phyloP scores from a whole-genome alignment of 2,329 filamentous ascomycete species.

The Aspergillus arachidicola region DNA sequence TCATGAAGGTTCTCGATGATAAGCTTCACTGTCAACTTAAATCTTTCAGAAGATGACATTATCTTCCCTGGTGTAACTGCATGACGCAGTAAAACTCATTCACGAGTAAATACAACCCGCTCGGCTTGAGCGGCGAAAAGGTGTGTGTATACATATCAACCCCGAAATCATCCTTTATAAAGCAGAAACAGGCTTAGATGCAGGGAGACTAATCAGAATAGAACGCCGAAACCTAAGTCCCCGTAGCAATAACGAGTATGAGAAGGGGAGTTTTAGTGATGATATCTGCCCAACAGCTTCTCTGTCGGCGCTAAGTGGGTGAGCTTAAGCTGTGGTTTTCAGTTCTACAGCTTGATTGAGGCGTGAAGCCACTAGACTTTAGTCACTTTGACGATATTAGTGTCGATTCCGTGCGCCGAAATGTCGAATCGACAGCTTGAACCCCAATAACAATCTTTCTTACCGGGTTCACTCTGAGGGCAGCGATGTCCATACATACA shows the following conservation, averaged over 20 bases:
- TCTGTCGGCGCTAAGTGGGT: not conserved
- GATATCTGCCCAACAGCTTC: not conserved
- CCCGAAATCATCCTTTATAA: constrained; percentile 1
- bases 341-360: not conserved
- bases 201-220: not conserved
- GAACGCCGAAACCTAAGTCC: not conserved
- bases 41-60: not conserved
- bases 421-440: constrained; percentile 60
- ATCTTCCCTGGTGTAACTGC: not conserved
- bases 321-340: not conserved
- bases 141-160: not conserved
- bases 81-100: not conserved
- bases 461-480: constrained; percentile 55
- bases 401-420: constrained; percentile 62
- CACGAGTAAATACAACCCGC: not conserved
- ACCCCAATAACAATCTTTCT: constrained; percentile 60
- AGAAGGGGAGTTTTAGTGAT: not conserved
- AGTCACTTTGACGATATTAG: constrained; percentile 56
- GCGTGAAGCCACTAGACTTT: constrained; percentile 36
- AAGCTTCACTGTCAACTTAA: not conserved
- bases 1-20: not conserved
- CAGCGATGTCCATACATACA: constrained; percentile 69
- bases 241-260: not conserved
- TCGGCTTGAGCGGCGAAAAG: not conserved
- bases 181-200: not conserved